Base-by-base conservation (phyloP, 495 filamentous ascomycete species). In the Aspergillus incahuasiensis region DNA sequence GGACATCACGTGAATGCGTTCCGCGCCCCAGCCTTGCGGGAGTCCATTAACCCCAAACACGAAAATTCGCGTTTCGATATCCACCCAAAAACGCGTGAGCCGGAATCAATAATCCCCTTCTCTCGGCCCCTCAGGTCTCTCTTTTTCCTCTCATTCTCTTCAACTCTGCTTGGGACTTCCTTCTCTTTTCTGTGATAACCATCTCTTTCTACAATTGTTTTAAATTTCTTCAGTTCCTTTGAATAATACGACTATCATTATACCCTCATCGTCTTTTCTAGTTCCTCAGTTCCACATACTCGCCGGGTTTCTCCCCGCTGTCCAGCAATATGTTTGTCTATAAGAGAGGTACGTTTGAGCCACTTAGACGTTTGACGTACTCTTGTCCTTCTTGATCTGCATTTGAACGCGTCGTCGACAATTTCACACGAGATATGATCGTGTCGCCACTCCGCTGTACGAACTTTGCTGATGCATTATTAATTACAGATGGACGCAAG, bases 401-500 rank as follows among this genome's bases (percentile, higher is more conserved):
- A 30, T 28, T 1, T 47, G 18, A 25, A 43, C 30, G 39, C 32
- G 28, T 22, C 49, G 52, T 22, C 21, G n/a, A 4, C 15, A 15
- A 12, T 38, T 28, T 25, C 19, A 22, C 11, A 25, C 38, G 39
- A 21, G 8, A 20, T 13, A 32, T 20, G 20, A 38, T 7, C 15
- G 41, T 34, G 48, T 74, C 64, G 61, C 66, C 70, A 74, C 67
- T 52, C n/a, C 6, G 41, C 16, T 48, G 52, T 48, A n/a, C 35
- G 39, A 20, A 7, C 15, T 51, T 28, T 60, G 62, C 60, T 74
- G 38, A 72, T 65, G 20, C 45, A 54, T 57, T 50, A 50, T 25
- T 58, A 46, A 38, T 55, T 24, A 44, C 59, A 97, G 92, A 98
- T 81, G 94, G 94, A 75, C 92, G 94, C 79, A 96, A 97, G 80